phyloP scores from a whole-genome alignment of 192 early-diverging fungal genomes.

The Linnemannia elongata region DNA sequence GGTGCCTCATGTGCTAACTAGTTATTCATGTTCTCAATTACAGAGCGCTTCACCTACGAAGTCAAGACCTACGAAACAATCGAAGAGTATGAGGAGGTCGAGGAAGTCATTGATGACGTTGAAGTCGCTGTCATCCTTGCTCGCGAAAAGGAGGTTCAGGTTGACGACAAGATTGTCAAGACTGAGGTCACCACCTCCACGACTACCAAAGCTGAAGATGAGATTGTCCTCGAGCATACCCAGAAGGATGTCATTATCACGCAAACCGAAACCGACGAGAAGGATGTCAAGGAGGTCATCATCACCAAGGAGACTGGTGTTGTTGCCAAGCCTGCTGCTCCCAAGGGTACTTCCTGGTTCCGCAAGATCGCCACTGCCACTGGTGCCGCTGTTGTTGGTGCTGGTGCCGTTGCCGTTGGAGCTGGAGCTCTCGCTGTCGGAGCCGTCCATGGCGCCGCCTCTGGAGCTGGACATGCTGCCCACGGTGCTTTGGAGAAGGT shows the following conservation, averaged over 20 bases:
- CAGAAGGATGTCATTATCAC: not conserved
- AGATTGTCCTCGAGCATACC: not conserved
- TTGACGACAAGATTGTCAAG: not conserved
- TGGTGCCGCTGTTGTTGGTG: not conserved
- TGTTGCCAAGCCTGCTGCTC: constrained; percentile 3
- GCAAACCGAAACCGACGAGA: not conserved
- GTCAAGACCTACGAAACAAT: constrained; percentile 27
- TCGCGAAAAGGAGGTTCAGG: constrained; percentile 23
- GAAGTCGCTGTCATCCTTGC: not conserved
- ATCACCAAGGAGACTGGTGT: not conserved
- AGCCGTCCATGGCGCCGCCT: not conserved
- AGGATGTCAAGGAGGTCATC: too few species aligned
- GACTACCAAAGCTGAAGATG: not conserved
- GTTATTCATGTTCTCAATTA: not conserved
- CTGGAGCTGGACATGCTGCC: not conserved
- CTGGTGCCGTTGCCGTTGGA: too few species aligned
- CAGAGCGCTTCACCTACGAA: constrained; percentile 4
- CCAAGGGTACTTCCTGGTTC: constrained; percentile 14
- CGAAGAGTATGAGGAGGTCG: constrained; percentile 8
- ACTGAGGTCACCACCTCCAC: not conserved
- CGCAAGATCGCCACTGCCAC: not conserved
- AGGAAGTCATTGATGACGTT: constrained; percentile 15
- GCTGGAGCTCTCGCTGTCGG: not conserved
- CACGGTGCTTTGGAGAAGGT: constrained; percentile 14
- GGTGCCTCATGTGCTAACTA: not conserved